phyloP scores from a whole-genome alignment of 768 basidiomycete species.

The Lentinula edodes region DNA sequence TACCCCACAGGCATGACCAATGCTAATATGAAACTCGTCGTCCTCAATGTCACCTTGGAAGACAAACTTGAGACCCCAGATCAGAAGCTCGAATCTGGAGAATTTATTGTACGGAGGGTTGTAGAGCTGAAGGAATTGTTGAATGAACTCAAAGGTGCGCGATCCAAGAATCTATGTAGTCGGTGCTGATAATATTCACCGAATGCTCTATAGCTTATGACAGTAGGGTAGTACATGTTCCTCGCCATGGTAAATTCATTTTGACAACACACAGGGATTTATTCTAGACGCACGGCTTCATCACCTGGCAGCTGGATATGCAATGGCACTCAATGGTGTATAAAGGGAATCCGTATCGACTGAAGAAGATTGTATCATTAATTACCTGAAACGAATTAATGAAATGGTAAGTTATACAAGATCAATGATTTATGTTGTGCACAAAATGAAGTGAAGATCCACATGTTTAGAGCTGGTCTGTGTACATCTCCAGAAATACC shows the following conservation, averaged over 20 bases:
- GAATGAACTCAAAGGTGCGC: constrained; percentile 53
- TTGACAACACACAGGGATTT: constrained; percentile 36
- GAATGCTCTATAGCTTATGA: background rate
- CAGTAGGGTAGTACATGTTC: background rate
- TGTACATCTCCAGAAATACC: background rate
- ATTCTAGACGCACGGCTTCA: constrained; percentile 72
- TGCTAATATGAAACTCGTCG: constrained; percentile 86
- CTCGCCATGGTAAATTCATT: background rate
- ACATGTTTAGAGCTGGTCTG: too few relatives aligned
- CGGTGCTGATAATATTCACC: background rate
- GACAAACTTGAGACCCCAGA: constrained; percentile 62
- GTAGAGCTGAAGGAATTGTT: constrained; percentile 64
- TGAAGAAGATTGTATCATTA: too few relatives aligned
- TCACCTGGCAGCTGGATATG: constrained; percentile 71
- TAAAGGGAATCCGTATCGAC: background rate
- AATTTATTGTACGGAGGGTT: constrained; percentile 71
- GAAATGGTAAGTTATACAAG: background rate
- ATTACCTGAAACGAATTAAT: background rate
- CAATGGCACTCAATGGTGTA: constrained; percentile 34
- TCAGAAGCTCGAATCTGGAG: constrained; percentile 80
- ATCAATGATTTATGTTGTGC: background rate
- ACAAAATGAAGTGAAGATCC: background rate
- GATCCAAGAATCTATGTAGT: background rate
- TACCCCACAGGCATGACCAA: constrained; percentile 75
- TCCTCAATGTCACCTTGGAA: constrained; percentile 63